A percentile compares a stretch with the other conserved stretches of the same genome.
Conservation (phyloP, 2,329 filamentous ascomycete species). For the Cordyceps javanica region DNA sequence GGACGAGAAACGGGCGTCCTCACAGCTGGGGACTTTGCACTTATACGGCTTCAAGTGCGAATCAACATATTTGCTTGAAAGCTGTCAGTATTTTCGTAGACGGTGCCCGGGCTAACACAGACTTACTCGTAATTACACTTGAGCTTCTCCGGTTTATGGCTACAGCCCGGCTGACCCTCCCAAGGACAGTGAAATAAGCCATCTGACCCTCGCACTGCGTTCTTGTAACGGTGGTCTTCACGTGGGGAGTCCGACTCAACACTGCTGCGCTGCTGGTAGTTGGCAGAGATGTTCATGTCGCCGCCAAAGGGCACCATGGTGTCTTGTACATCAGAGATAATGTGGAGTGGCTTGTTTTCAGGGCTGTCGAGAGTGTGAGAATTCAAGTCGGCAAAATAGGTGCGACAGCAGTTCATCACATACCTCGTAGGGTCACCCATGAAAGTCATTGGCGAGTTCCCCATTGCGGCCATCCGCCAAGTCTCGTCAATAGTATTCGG, state of each 20-base stretch:
- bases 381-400: not conserved
- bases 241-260: conserved; percentile 16
- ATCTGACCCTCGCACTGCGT: conserved; percentile 56
- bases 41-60: conserved; percentile 95
- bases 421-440: conserved; percentile 6
- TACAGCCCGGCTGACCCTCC: conserved; percentile 65
- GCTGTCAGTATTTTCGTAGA: conserved; percentile 20
- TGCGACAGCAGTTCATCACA: not conserved
- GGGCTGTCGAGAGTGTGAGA: conserved; percentile 6
- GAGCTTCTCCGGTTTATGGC: conserved; percentile 88
- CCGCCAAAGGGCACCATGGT: not conserved
- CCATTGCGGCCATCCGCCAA: conserved; percentile 29
- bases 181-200: conserved; percentile 93
- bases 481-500: conserved; percentile 44
- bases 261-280: conserved; percentile 11
- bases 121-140: conserved; percentile 99
- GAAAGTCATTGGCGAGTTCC: not conserved
- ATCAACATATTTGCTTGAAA: conserved; percentile 83
- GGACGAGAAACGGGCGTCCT: conserved; percentile 85
- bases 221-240: conserved; percentile 55
- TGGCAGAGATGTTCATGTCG: conserved; percentile 1
- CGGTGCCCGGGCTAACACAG: not conserved
- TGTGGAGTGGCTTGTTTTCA: not conserved
- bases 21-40: conserved; percentile 80
- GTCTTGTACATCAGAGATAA: conserved; percentile 3